Base-by-base conservation (phyloP, 2,329 filamentous ascomycete genomes). In the Alternaria postmessia region DNA sequence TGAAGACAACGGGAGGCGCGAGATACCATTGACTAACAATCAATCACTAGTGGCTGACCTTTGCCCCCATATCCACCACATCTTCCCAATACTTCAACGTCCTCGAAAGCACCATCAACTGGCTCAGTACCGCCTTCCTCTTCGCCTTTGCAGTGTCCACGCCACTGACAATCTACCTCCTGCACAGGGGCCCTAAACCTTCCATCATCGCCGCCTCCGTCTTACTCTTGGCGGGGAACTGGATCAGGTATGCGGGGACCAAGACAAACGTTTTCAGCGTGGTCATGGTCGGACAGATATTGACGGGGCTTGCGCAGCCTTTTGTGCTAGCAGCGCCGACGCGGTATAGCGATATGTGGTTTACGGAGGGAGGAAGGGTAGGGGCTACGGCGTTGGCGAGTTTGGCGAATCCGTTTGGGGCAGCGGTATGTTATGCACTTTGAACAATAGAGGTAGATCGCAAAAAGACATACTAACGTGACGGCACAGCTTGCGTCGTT, bases 301-400 rank as follows among this genome's bases (percentile, higher is more conserved):
- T 99, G 61, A 93, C 91, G 53, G 95, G 94, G 1, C 84, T 97
- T 39, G 89, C 93, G 1, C 95, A 99, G 75, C 94, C 95, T 0
- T 98, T 98, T 77, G 92, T 96, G 12, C 87, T 98, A 9, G 89
- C 91, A 7, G 93, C 94, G 0, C 94, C 95, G 0, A 94, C 95
- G 0, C 85, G 92, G 63, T 99, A 96, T 79, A 95, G 92, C 55
- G 94, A 97, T 75, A 82, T 97, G 61, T 98, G 95, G 95, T 98
- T 98, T 80, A 94, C 92, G 2, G 89, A 91, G 70, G 82, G 84
- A 11, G 94, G 94, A 7, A 88, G 95, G 55, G 91, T 97, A 12
- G 90, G 91, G 54, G 94, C 94, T 18, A 98, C 94, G 1, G 95
- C 94, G 1, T 73, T 97, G 36, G 89, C 90, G 22, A 94, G 89